Evolutionary conservation across 2,329 filamentous ascomycete genomes (phyloP), one percentile per base, ranked within the genome.

Genomic region (Colletotrichum siamense): DNA sequence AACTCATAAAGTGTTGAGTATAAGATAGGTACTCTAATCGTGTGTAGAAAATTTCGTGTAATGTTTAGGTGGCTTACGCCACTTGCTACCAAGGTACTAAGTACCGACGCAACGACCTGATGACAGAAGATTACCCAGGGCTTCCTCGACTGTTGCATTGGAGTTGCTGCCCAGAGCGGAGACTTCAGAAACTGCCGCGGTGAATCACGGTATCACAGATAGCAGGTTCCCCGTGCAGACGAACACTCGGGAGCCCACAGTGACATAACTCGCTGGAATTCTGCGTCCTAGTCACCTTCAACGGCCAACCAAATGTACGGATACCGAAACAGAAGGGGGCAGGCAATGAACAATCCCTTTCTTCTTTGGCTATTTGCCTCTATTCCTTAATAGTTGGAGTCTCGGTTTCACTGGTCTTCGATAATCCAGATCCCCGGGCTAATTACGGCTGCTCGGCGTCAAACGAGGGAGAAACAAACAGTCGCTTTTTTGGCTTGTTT

Each of bases 391-490:
- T 69, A n/a, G 32, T 49, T 30, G 44, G 59, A 24, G 57, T 73
- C 64, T 69, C 59, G 57, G 70, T 55, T 57, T 69, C 57, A 59
- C 59, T 73, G 64, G 69, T 39, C 49, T 69, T 59, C 26, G 39
- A 63, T 55, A n/a, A 39, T n/a, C 57, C 57, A 49, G 55, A 62
- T 30, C n/a, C 24, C 57, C 36, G 28, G 61, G 64, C 55, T 30
- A 26, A 61, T 61, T 59, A 64, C 72, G 61, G 64, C 65, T 44
- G 30, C 30, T 69, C 18, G 59, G 52, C 66, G 63, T 55, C 70
- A 69, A 69, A 62, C 64, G 57, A 73, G 74, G 70, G 71, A 76
- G 74, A 76, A 74, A 74, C 64, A 63, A 69, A 52, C 34, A 59
- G 73, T 39, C 63, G 39, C 62, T 28, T 26, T 30, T 61, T 59